Evolutionary conservation across 2,329 filamentous ascomycete genomes (phyloP), one percentile per base, ranked within the genome.

Genomic region (Calonectria honghensis): DNA sequence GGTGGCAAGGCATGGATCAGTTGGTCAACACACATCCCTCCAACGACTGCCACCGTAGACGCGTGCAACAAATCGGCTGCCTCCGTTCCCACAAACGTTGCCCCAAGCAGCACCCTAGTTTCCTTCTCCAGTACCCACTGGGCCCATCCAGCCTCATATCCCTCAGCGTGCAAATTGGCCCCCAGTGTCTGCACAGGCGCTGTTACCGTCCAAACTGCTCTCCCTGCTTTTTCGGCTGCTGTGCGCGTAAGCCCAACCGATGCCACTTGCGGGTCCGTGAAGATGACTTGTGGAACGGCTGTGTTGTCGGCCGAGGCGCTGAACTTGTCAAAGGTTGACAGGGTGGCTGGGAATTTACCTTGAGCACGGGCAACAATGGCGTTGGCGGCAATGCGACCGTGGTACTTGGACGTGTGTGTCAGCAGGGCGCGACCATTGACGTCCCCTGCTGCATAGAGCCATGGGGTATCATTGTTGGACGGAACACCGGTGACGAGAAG

Each of bases 321-420:
- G 57, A 63, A 37, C 35, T 14, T 63, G 57, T 63, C 57, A 41
- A 63, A 63, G 10, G 32, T 13, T 3, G 57, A 63, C 24, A 24
- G 24, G 13, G 35, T 29, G 29, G n/a, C 14, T 41, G 57, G 57
- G 35, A 63, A 63, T 41, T 63, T 63, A 4, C 35, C 57, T 39
- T 63, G n/a, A 35, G 57, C 35, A 18, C 57, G 57, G 35, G 57
- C 57, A 27, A 63, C 9, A 63, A 63, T 63, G 37, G 57, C 57
- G 24, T 63, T 63, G 14, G 35, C 57, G 13, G 57, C 57, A 63
- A 63, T 63, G 35, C 57, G 57, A 20, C 57, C 57, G 24, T 63
- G 57, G 27, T 63, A 63, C 37, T 63, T 63, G 24, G 57, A 63
- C 11, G 57, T 63, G 57, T 63, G 57, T 18, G 57, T 63, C 24